These are phyloP conservation scores for Piper betle DNA, from an alignment of 164 flowering plant species.

Conservation along the genomic window DNA sequence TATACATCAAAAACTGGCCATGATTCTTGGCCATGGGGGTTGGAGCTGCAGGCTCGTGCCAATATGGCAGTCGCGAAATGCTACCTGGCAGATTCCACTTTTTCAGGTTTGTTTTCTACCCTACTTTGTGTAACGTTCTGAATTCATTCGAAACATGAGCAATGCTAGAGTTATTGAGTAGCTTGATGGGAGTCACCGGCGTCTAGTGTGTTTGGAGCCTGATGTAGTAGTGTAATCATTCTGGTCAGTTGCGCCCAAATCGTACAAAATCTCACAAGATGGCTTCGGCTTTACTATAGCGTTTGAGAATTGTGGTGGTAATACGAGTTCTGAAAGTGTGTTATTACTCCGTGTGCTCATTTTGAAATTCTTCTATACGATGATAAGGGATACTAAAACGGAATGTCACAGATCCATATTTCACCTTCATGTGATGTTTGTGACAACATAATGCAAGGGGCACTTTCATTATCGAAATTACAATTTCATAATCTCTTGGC, in stretches of 20 bases:
- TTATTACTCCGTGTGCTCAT: too few relatives aligned
- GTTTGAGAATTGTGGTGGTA: not conserved
- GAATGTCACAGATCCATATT: too few relatives aligned
- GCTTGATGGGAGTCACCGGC: not conserved
- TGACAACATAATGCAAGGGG: too few relatives aligned
- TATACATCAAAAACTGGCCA: constrained; percentile 63
- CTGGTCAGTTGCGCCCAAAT: too few relatives aligned
- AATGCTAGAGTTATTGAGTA: too few relatives aligned
- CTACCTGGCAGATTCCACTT: constrained; percentile 62
- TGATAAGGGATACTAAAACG: too few relatives aligned
- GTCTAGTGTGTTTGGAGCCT: too few relatives aligned
- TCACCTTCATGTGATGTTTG: too few relatives aligned
- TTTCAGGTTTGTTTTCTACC: constrained; percentile 66
- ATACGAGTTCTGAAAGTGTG: not conserved
- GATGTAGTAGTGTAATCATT: not conserved
- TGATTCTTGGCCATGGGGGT: constrained; percentile 95
- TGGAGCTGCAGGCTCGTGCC: constrained; percentile 85
- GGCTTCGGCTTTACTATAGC: not conserved
- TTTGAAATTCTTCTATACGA: too few relatives aligned
- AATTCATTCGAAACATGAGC: not conserved
- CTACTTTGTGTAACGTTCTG: not conserved
- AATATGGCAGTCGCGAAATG: constrained; percentile 81
- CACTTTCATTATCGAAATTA: not conserved
- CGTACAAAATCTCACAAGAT: not conserved
- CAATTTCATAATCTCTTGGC: not conserved